Percentiles rank a stretch among this genome's conserved stretches.
phyloP scores from a whole-genome alignment of 495 filamentous ascomycete genomes.

The Tuber borchii region DNA sequence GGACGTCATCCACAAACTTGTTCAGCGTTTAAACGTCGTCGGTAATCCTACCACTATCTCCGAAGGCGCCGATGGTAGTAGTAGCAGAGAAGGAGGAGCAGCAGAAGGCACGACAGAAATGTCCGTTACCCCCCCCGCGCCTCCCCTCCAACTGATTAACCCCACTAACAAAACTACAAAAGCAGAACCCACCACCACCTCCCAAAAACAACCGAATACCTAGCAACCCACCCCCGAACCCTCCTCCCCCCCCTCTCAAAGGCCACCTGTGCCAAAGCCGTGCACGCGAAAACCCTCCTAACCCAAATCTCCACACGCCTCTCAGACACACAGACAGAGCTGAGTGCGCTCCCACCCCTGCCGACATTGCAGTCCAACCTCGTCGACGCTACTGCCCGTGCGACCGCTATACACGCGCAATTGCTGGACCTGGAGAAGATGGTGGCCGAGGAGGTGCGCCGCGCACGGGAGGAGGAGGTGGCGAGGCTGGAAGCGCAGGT shows the following conservation, averaged over 20 bases:
- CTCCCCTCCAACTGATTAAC: constrained; percentile 33
- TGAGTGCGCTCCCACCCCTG: neutral
- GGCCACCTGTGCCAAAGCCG: neutral
- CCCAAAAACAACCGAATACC: constrained; percentile 16
- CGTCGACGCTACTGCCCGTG: neutral
- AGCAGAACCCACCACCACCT: constrained; percentile 9
- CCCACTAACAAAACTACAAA: constrained; percentile 15
- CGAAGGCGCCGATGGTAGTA: constrained; percentile 23
- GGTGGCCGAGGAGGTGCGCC: neutral
- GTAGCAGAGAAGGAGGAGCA: constrained; percentile 9
- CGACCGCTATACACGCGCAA: constrained; percentile 21
- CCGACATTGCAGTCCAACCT: neutral
- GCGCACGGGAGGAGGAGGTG: constrained; percentile 10
- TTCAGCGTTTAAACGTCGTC: constrained; percentile 13
- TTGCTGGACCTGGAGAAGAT: constrained; percentile 27
- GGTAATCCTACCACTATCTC: constrained; percentile 29
- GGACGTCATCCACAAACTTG: constrained; percentile 1
- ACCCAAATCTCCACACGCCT: neutral
- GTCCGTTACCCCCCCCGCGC: constrained; percentile 27
- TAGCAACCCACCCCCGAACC: neutral
- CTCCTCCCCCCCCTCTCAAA: neutral
- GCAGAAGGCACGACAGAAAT: neutral
- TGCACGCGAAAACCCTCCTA: neutral
- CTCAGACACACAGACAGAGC: neutral
- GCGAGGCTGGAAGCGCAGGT: constrained; percentile 9